Base-by-base conservation (phyloP, 192 early-diverging fungal species). In the Backusella macrospora region DNA sequence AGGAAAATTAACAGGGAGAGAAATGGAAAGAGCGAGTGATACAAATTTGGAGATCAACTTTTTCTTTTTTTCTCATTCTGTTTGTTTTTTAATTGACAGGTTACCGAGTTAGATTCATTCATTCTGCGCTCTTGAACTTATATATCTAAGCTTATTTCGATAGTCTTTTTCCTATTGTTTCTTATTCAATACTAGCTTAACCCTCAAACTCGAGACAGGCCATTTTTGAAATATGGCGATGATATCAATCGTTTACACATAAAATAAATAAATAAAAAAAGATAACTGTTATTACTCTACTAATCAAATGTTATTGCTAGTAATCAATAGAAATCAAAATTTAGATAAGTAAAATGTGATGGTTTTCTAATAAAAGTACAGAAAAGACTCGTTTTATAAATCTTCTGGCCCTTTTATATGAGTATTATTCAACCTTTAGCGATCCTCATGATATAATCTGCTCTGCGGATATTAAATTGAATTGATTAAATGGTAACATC, bases 21-120 rank as follows among this genome's bases (percentile, higher is more conserved):
- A 23, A 59, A 59, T 59, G 52, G 52, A 23, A 59, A 59, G 21
- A 21, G 4, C 52, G 21, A 59, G 52, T 59, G 52, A 59, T 59
- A 59, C 52, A 59, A 59, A 59, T 59, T 59, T 59, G 52, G 52
- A 59, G 52, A 59, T 59, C 52, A 59, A 59, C 49, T 59, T 59
- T 23, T 59, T 59, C 26, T 23, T 59, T 55, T 59, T 59, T 59
- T 59, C 52, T 59, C 52, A 59, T 59, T 59, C 52, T 59, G 52
- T 59, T 59, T 59, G 37, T 44, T 18, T 67, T 42, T 68, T 68
- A 68, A 68, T 68, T 68, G 67, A 68, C 67, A 68, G 67, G 67
- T 68, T 68, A 68, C 67, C 67, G 45, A 68, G 44, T 68, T 68
- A 45, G 67, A 68, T 15, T 68, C 52, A 26, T 59, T 59, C 52